Conservation (phyloP, 306 rosid species). For the Cajanus cajan region DNA sequence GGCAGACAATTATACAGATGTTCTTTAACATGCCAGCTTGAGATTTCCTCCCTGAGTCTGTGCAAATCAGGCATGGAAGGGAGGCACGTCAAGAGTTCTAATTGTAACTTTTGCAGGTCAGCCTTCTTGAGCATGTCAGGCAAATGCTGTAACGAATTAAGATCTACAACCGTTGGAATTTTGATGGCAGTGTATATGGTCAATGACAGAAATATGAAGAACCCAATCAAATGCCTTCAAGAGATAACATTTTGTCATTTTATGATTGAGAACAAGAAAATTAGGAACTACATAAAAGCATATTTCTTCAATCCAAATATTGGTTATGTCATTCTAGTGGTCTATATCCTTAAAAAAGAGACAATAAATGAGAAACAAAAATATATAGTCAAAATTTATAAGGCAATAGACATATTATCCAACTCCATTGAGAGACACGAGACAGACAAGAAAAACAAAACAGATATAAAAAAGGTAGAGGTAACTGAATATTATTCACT, state of each 20-base stretch:
- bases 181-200: constrained; percentile 86
- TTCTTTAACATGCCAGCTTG: constrained; percentile 77
- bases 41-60: constrained; percentile 62
- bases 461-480: background rate
- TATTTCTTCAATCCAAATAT: background rate
- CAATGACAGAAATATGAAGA: constrained; percentile 85
- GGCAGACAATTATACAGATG: constrained; percentile 87
- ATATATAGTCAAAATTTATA: background rate
- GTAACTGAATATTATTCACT: background rate
- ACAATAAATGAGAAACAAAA: constrained; percentile 6
- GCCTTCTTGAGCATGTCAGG: constrained; percentile 69
- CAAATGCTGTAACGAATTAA: constrained; percentile 63
- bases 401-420: background rate
- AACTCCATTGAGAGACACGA: background rate
- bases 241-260: constrained; percentile 20
- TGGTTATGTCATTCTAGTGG: background rate
- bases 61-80: constrained; percentile 80
- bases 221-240: constrained; percentile 95
- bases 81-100: constrained; percentile 71
- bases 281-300: background rate
- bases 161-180: constrained; percentile 80
- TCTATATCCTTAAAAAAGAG: constrained; percentile 1
- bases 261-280: constrained; percentile 1
- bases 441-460: background rate
- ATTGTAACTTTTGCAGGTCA: constrained; percentile 72